A percentile compares a stretch with the other conserved stretches of the same genome.
Conservation (phyloP, 164 flowering plant species). For the Kingdonia uniflora region DNA sequence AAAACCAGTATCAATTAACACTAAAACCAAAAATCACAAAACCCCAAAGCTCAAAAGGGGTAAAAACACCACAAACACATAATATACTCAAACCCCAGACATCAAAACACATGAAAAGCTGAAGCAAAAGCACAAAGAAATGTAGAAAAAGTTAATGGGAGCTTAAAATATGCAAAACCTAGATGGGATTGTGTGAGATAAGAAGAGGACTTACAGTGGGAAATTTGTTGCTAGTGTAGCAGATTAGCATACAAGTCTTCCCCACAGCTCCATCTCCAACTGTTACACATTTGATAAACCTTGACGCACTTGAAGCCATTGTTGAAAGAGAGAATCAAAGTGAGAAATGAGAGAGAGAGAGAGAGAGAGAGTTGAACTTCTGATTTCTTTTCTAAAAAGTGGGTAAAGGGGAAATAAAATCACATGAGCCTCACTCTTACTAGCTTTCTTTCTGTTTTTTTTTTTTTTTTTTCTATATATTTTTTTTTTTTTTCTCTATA, state of each 20-base stretch:
- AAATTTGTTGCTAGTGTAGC: conserved; percentile 92
- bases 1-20: too few species aligned
- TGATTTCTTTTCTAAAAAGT: too few species aligned
- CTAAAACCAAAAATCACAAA: too few species aligned
- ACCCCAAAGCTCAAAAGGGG: too few species aligned
- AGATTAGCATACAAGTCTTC: conserved; percentile 94
- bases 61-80: too few species aligned
- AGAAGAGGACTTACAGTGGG: conserved; percentile 88
- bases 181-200: too few species aligned
- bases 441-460: conserved; percentile 1
- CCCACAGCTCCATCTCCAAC: conserved; percentile 99
- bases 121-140: too few species aligned
- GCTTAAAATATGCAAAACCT: too few species aligned
- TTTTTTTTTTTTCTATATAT: neutral
- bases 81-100: too few species aligned
- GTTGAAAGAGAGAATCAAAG: conserved; percentile 13
- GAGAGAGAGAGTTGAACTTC: neutral
- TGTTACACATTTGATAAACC: conserved; percentile 94
- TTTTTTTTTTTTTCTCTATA: too few species aligned
- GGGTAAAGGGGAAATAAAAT: conserved; percentile 13
- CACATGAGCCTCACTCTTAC: conserved; percentile 65
- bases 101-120: too few species aligned
- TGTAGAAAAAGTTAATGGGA: too few species aligned
- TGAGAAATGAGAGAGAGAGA: conserved; percentile 7
- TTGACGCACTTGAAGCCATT: conserved; percentile 74